phyloP scores from a whole-genome alignment of 2,329 filamentous ascomycete species.

The Neonectria hederae region DNA sequence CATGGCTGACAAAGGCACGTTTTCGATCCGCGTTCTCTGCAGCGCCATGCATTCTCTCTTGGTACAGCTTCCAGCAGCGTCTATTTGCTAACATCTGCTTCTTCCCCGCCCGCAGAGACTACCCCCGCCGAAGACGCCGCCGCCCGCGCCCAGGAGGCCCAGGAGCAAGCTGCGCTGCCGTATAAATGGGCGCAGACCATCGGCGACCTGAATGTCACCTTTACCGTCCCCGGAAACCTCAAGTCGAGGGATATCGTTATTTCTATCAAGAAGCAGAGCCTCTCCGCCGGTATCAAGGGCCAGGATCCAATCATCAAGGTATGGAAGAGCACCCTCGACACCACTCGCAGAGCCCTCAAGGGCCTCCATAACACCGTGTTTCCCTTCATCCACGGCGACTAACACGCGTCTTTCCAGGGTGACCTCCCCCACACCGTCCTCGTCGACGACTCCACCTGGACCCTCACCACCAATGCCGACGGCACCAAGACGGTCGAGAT shows the following conservation, averaged over 20 bases:
- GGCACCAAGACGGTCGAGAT: slow-evolving; percentile 76
- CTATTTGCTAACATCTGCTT: slow-evolving; percentile 14
- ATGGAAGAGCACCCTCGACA: slow-evolving; percentile 40
- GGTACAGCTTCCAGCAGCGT: background rate
- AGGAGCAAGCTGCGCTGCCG: slow-evolving; percentile 89
- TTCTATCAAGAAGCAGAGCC: slow-evolving; percentile 79
- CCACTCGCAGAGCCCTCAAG: background rate
- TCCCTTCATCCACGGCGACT: background rate
- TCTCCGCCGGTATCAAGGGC: slow-evolving; percentile 87
- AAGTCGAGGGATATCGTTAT: slow-evolving; percentile 87
- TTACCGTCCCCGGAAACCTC: slow-evolving; percentile 81
- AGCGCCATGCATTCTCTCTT: background rate
- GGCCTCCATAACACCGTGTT: background rate
- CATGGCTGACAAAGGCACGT: slow-evolving; percentile 56
- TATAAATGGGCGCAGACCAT: slow-evolving; percentile 99
- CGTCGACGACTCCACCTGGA: slow-evolving; percentile 94
- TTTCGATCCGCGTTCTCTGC: background rate
- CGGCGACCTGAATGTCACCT: slow-evolving; percentile 81
- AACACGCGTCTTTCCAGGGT: slow-evolving; percentile 65
- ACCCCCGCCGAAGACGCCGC: slow-evolving; percentile 67
- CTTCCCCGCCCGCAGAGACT: slow-evolving; percentile 52
- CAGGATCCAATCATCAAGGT: slow-evolving; percentile 86
- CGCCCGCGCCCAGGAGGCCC: slow-evolving; percentile 75
- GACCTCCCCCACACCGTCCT: slow-evolving; percentile 81
- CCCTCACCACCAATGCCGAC: slow-evolving; percentile 76